Conservation (phyloP, 805 yeast genomes). For the Candida verbasci region DNA sequence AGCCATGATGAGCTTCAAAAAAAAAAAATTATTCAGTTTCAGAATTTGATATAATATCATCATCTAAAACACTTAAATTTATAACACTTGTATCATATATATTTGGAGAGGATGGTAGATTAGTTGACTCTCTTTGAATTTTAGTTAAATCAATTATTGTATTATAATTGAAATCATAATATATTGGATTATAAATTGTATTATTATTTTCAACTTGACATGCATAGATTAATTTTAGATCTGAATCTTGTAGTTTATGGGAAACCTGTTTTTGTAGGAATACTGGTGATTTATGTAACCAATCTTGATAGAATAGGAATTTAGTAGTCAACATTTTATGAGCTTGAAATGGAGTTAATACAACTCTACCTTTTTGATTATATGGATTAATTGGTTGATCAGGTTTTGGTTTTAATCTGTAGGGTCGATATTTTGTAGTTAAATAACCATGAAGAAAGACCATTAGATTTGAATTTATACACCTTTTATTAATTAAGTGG, state of each 20-base stretch:
- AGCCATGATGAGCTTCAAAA: slow-evolving; percentile 53
- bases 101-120: slow-evolving; percentile 5
- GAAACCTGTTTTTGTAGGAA: slow-evolving; percentile 7
- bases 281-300: slow-evolving; percentile 23
- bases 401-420: slow-evolving; percentile 1
- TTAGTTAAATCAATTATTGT: slow-evolving; percentile 4
- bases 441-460: slow-evolving; percentile 27
- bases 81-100: slow-evolving; percentile 5
- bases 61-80: neutral
- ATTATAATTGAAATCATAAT: slow-evolving; percentile 19
- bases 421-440: slow-evolving; percentile 22
- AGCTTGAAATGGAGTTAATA: slow-evolving; percentile 11
- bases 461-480: slow-evolving; percentile 21
- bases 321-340: slow-evolving; percentile 11
- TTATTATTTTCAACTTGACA: slow-evolving; percentile 12
- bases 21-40: slow-evolving; percentile 1
- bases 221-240: slow-evolving; percentile 14
- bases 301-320: slow-evolving; percentile 31
- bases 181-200: slow-evolving; percentile 15
- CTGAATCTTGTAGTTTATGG: slow-evolving; percentile 2
- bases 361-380: slow-evolving; percentile 11
- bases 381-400: slow-evolving; percentile 5
- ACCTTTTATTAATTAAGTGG: slow-evolving; percentile 19
- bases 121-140: neutral
- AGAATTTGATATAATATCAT: neutral